A percentile compares a stretch with the other conserved stretches of the same genome.
phyloP scores from a whole-genome alignment of 345 rosid genomes.

The Rhizophora apiculata region DNA sequence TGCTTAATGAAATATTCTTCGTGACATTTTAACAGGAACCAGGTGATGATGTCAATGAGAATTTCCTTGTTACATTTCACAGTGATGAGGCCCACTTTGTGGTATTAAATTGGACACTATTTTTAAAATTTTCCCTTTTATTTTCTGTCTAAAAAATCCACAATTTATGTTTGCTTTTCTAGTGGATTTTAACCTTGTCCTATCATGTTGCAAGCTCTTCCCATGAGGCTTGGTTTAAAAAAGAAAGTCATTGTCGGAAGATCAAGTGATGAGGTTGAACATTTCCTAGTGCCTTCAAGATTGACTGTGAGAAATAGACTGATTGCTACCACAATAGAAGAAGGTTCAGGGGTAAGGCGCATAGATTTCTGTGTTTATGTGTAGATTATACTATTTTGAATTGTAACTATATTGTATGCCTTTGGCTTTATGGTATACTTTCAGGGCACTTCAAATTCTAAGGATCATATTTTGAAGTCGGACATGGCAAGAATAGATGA shows the following conservation, averaged over 20 bases:
- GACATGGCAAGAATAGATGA: slow-evolving; percentile 50
- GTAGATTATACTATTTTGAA: not conserved
- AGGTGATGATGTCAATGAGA: slow-evolving; percentile 67
- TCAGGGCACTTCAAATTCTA: slow-evolving; percentile 52
- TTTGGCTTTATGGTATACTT: slow-evolving; percentile 15
- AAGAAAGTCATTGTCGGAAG: slow-evolving; percentile 89
- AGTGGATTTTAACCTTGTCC: slow-evolving; percentile 6
- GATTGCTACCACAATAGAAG: slow-evolving; percentile 57
- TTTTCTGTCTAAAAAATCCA: not conserved
- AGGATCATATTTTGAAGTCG: slow-evolving; percentile 44
- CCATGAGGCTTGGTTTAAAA: slow-evolving; percentile 72
- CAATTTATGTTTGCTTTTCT: not conserved
- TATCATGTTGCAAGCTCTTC: slow-evolving; percentile 64
- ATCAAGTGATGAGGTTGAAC: slow-evolving; percentile 77
- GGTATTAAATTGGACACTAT: slow-evolving; percentile 41
- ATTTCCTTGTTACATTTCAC: slow-evolving; percentile 78
- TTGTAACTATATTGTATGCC: not conserved
- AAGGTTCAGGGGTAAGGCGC: slow-evolving; percentile 61
- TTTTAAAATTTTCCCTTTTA: not conserved
- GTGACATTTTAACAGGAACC: slow-evolving; percentile 44
- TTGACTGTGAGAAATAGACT: slow-evolving; percentile 67
- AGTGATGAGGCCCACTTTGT: slow-evolving; percentile 71
- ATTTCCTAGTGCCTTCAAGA: slow-evolving; percentile 74
- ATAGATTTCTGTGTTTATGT: slow-evolving; percentile 2
- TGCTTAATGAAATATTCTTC: slow-evolving; percentile 15